These are phyloP conservation scores for Termitomyces sp. DNA, from an alignment of 768 basidiomycete genomes.

Conservation along the genomic window DNA sequence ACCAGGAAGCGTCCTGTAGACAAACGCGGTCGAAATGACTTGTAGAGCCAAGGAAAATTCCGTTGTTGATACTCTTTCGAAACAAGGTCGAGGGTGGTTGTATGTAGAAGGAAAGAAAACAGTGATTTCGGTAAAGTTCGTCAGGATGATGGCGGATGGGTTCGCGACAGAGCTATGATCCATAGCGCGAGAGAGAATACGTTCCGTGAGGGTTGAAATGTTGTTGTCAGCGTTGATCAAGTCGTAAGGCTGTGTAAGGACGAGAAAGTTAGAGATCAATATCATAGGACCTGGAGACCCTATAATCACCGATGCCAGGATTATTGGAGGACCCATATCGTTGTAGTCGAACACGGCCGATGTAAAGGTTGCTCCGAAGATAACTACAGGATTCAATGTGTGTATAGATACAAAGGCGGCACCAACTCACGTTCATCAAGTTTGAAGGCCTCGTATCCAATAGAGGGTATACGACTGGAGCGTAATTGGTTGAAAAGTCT, in stretches of 20 bases:
- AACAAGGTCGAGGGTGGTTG: not conserved
- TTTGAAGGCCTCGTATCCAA: not conserved
- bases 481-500: not conserved
- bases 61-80: not conserved
- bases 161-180: not conserved
- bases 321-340: not conserved
- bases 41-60: not conserved
- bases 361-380: not conserved
- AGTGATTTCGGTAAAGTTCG: not conserved
- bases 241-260: not conserved
- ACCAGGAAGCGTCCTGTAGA: not conserved
- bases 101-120: not conserved
- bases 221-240: not conserved
- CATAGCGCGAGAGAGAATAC: not conserved
- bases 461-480: not conserved
- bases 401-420: not conserved
- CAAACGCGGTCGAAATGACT: not conserved
- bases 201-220: not conserved
- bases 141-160: not conserved
- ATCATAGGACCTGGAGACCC: too few species aligned
- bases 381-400: not conserved
- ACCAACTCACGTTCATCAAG: not conserved
- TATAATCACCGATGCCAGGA: not conserved
- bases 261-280: not conserved
- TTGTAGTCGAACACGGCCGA: not conserved